Evolutionary conservation across 73 alveolate genomes (phyloP).

Genomic region (Paramecium octaurelia): DNA sequence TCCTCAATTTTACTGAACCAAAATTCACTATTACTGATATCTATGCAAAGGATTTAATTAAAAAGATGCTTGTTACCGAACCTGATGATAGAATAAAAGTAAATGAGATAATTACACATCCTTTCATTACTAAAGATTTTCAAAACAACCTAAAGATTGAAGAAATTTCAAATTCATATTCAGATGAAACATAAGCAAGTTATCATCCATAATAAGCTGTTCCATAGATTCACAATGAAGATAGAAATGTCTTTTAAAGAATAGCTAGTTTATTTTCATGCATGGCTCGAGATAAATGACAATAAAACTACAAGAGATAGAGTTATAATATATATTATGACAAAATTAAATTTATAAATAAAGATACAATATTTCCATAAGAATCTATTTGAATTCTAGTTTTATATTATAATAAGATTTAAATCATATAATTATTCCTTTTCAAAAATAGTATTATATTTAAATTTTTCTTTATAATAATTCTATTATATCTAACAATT

Average conservation of each 20-base stretch:
- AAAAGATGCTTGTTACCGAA: not conserved
- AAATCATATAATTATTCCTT: not conserved
- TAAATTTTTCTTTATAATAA: no score
- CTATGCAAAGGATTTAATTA: not conserved
- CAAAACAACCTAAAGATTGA: not conserved
- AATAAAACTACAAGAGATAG: not conserved
- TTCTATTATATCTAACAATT: no score
- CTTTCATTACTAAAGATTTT: not conserved
- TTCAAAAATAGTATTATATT: no score
- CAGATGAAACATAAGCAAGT: not conserved
- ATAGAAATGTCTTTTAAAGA: not conserved
- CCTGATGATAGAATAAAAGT: not conserved
- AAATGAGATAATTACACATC: not conserved
- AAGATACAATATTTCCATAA: no score
- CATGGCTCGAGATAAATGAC: not conserved
- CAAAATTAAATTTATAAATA: not conserved
- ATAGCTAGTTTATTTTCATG: not conserved
- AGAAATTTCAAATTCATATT: not conserved
- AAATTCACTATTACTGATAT: not conserved
- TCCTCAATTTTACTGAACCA: not conserved
- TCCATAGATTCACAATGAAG: not conserved
- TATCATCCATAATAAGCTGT: not conserved
- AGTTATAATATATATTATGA: not conserved
- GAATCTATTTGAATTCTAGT: not conserved
- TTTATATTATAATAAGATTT: not conserved